Evolutionary conservation across 371 early-diverging fungal genomes (phyloP).

Genomic region (Lichtheimia ornata): DNA sequence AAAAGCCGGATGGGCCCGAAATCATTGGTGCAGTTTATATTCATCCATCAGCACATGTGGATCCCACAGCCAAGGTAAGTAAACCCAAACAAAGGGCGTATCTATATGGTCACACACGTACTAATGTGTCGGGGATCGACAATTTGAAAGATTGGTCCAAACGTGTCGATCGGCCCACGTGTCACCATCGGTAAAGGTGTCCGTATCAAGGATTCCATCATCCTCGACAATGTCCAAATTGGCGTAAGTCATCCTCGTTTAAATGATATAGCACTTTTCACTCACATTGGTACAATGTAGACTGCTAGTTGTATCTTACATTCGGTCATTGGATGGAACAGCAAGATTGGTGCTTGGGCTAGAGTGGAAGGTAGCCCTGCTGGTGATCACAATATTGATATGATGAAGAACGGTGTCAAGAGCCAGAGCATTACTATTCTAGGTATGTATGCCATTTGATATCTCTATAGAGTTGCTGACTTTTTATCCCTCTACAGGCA

Average conservation of each 20-base stretch:
- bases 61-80: slow-evolving; percentile 90
- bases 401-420: slow-evolving; percentile 89
- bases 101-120: too few relatives aligned
- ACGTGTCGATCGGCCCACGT: slow-evolving; percentile 95
- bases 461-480: slow-evolving; percentile 26
- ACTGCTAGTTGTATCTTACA: slow-evolving; percentile 80
- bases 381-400: slow-evolving; percentile 58
- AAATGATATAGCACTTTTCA: background rate
- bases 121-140: too few relatives aligned
- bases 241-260: slow-evolving; percentile 59
- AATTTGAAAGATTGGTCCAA: slow-evolving; percentile 81
- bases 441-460: slow-evolving; percentile 62
- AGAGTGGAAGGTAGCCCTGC: slow-evolving; percentile 90
- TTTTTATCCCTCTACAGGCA: slow-evolving; percentile 54
- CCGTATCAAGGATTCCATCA: slow-evolving; percentile 91
- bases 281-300: slow-evolving; percentile 31
- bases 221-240: slow-evolving; percentile 94
- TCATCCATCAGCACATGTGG: slow-evolving; percentile 91
- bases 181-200: slow-evolving; percentile 94
- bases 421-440: slow-evolving; percentile 89
- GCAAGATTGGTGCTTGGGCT: slow-evolving; percentile 91
- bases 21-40: slow-evolving; percentile 91
- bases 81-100: slow-evolving; percentile 4
- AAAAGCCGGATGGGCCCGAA: slow-evolving; percentile 63
- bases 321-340: slow-evolving; percentile 96